These are phyloP conservation scores for Alternaria arborescens DNA, from an alignment of 2,329 filamentous ascomycete genomes.

Conservation along the genomic window DNA sequence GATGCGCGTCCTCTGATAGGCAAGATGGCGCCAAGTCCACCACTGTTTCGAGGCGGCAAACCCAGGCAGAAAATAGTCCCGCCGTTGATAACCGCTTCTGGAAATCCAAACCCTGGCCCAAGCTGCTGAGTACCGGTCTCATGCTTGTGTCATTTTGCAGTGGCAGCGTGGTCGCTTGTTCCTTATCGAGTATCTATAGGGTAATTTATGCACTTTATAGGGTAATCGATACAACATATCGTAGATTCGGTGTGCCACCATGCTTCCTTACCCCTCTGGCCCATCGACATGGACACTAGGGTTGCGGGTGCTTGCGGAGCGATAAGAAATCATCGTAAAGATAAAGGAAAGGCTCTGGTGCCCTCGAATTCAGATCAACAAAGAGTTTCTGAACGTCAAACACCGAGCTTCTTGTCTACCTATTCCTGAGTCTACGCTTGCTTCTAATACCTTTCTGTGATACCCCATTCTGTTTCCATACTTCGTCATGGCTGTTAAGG, in stretches of 20 bases:
- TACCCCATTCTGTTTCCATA: slow-evolving; percentile 10
- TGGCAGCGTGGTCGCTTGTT: slow-evolving; percentile 26
- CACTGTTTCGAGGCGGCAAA: slow-evolving; percentile 23
- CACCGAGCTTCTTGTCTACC: not conserved
- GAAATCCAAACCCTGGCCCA: slow-evolving; percentile 39
- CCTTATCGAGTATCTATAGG: slow-evolving; percentile 47
- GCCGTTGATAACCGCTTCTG: slow-evolving; percentile 45
- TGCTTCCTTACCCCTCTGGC: slow-evolving; percentile 22
- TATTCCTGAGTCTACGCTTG: slow-evolving; percentile 5
- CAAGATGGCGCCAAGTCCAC: slow-evolving; percentile 20
- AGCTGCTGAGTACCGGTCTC: slow-evolving; percentile 25
- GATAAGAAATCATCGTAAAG: slow-evolving; percentile 30
- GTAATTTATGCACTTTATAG: slow-evolving; percentile 46
- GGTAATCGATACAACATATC: slow-evolving; percentile 44
- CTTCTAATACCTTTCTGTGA: slow-evolving; percentile 17
- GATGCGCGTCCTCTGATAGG: slow-evolving; percentile 26
- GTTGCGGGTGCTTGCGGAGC: slow-evolving; percentile 34
- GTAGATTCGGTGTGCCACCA: slow-evolving; percentile 17
- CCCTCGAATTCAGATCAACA: slow-evolving; percentile 4
- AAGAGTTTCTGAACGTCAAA: slow-evolving; percentile 1
- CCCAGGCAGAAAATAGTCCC: slow-evolving; percentile 33
- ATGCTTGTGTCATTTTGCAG: slow-evolving; percentile 39
- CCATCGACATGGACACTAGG: slow-evolving; percentile 19
- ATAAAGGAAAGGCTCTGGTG: slow-evolving; percentile 22
- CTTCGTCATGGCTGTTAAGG: slow-evolving; percentile 38